Evolutionary conservation across 305 asterid species (phyloP).

Genomic region (Fraxinus velutina): DNA sequence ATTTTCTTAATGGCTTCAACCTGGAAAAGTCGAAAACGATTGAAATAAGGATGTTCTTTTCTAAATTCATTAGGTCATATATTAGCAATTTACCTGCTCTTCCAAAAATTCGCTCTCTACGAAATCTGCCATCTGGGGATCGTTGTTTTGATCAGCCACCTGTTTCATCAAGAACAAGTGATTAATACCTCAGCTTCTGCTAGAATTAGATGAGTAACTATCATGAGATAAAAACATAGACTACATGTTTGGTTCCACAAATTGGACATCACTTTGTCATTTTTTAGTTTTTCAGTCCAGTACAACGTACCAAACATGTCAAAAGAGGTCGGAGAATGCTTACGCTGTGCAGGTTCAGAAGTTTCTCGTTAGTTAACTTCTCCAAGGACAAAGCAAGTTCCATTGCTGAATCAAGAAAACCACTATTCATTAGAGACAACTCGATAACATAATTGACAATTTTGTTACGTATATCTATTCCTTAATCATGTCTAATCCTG

Average conservation of each 20-base stretch:
- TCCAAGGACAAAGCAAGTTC: constrained; percentile 79
- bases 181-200: background rate
- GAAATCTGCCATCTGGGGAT: constrained; percentile 68
- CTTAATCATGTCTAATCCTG: background rate
- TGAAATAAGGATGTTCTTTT: background rate
- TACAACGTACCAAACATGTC: background rate
- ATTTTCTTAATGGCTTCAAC: constrained; percentile 71
- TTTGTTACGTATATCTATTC: background rate
- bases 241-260: background rate
- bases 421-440: background rate
- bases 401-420: constrained; percentile 57
- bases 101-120: constrained; percentile 67
- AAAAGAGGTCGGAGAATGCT: constrained; percentile 15
- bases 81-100: constrained; percentile 57
- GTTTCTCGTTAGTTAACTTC: constrained; percentile 68
- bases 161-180: constrained; percentile 22
- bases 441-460: background rate
- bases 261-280: background rate
- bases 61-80: background rate
- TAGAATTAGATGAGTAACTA: background rate
- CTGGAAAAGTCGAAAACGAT: constrained; percentile 31
- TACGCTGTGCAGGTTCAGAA: constrained; percentile 57
- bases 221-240: background rate
- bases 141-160: constrained; percentile 63
- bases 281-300: background rate